Evolutionary conservation across 441 rosid genomes (phyloP).

Genomic region (Euphorbia celastroides): DNA sequence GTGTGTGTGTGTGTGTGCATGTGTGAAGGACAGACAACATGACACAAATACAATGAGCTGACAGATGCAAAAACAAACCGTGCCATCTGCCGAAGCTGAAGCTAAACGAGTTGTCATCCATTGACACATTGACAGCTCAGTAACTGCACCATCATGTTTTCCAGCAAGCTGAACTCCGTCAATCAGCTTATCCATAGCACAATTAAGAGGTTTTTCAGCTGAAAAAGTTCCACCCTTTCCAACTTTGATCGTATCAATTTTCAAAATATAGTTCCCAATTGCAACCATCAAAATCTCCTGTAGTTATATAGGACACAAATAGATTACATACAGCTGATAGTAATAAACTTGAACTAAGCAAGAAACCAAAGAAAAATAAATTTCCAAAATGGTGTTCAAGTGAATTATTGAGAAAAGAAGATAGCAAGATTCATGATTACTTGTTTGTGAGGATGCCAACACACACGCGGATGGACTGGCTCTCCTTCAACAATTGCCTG

Average conservation of each 20-base stretch:
- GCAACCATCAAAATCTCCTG: slow-evolving; percentile 83
- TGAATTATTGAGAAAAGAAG: slow-evolving; percentile 3
- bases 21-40: slow-evolving; percentile 3
- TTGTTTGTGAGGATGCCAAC: slow-evolving; percentile 96
- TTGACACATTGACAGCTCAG: slow-evolving; percentile 75
- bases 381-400: not conserved
- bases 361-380: not conserved
- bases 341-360: slow-evolving; percentile 7
- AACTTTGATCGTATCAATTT: slow-evolving; percentile 45
- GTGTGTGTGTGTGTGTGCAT: not conserved
- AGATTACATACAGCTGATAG: not conserved
- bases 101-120: slow-evolving; percentile 50
- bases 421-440: slow-evolving; percentile 31
- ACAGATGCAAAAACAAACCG: slow-evolving; percentile 42
- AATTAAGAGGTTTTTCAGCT: slow-evolving; percentile 60
- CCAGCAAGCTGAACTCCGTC: slow-evolving; percentile 66
- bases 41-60: slow-evolving; percentile 6
- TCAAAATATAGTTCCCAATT: slow-evolving; percentile 18
- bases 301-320: not conserved
- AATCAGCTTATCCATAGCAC: slow-evolving; percentile 20
- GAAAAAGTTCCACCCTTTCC: slow-evolving; percentile 54
- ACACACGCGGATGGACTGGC: slow-evolving; percentile 68
- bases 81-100: slow-evolving; percentile 82
- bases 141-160: slow-evolving; percentile 69
- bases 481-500: slow-evolving; percentile 60